Base-by-base conservation (phyloP, 768 basidiomycete species). In the Rhizopogon roseolus region DNA sequence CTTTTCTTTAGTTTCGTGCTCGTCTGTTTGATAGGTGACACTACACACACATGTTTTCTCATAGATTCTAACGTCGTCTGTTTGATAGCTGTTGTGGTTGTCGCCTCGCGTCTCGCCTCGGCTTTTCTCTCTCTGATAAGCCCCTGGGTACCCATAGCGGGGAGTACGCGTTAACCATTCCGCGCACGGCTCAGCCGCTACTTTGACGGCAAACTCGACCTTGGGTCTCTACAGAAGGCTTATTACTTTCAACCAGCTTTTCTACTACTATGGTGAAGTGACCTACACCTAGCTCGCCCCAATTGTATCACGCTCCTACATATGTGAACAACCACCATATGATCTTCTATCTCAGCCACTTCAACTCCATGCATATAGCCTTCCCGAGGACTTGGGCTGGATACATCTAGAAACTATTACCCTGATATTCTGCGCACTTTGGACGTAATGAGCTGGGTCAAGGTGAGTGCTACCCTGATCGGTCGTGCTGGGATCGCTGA, bases 191-290 rank as follows among this genome's bases (percentile, higher is more conserved):
- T 49, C 61, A 0, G 38, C 51, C 0, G 81, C 75, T 2, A 67
- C 57, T 0, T 58, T 85, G 11, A 60, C 53, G 0, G 79, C 82
- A 8, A 74, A 73, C 44, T 74, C 76, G 25, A 73, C 78, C 0
- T 60, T 84, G 14, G 82, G 84, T 0, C 61, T 83, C 5, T 71
- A 76, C 10, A 68, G 82, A 25, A 83, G 83, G 0, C 57, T 85
- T 48, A 76, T 78, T 4, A 83, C 82, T 1, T 84, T 85, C 59
- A 64, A 68, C 17, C 80, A 81, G 61, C 57, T 85, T 16, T 81
- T 79, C 71, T 84, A 79, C 55, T 64, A 70, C 19, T 57, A 67
- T 39, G 39, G 44, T 4, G 67, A 55, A 0, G 52, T 54, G 49
- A 70, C 64, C 22, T 81, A 81, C 27, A 71, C 69, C 1, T 57